A percentile compares a stretch with the other conserved stretches of the same genome.
Conservation (phyloP, 371 early-diverging fungal species). For the Rhizomucor miehei region DNA sequence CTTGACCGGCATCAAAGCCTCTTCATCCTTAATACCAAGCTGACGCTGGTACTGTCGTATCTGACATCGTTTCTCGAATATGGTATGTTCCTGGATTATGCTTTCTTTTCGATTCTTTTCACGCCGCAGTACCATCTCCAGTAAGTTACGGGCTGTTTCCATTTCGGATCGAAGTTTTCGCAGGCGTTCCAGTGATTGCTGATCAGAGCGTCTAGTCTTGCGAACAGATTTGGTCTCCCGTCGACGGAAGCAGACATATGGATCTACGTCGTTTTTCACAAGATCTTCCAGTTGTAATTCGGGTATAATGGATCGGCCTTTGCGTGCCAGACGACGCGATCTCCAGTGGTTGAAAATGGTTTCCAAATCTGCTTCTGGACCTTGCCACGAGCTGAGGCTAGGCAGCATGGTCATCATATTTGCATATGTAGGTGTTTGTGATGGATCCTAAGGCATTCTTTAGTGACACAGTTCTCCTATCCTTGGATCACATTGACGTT, state of each 20-base stretch:
- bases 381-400: constrained; percentile 22
- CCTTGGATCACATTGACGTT: too few relatives aligned
- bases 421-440: constrained; percentile 44
- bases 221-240: constrained; percentile 87
- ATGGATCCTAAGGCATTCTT: constrained; percentile 49
- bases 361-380: constrained; percentile 17
- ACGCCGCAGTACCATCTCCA: constrained; percentile 79
- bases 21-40: constrained; percentile 57
- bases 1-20: constrained; percentile 35
- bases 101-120: constrained; percentile 73
- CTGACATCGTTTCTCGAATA: constrained; percentile 54
- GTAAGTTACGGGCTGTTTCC: constrained; percentile 66
- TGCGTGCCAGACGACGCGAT: constrained; percentile 27
- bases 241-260: constrained; percentile 95
- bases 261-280: constrained; percentile 74
- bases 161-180: constrained; percentile 79
- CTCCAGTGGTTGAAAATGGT: constrained; percentile 37
- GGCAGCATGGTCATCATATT: too few relatives aligned
- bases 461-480: too few relatives aligned
- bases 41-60: constrained; percentile 56
- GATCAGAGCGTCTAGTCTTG: constrained; percentile 87
- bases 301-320: constrained; percentile 61
- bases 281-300: constrained; percentile 62
- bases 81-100: constrained; percentile 62
- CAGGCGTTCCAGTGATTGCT: constrained; percentile 79